Evolutionary conservation across 1,284 basidiomycete species (phyloP).

Genomic region (Phylloboletellus chloephorus): DNA sequence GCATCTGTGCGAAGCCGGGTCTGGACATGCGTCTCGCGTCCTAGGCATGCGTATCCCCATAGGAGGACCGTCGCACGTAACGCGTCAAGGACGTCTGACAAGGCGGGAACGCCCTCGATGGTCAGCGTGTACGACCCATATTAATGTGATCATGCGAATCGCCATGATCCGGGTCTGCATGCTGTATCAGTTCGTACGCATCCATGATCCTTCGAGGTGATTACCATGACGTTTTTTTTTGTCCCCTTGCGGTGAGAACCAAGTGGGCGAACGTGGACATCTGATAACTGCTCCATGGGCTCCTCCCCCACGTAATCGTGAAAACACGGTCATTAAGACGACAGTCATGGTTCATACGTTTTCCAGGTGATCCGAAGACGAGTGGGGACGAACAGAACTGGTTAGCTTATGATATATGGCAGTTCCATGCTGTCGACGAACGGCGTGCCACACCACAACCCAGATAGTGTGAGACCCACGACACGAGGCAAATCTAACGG

Average conservation of each 20-base stretch:
- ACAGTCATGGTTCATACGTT: constrained; percentile 11
- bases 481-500: constrained; percentile 1
- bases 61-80: no score
- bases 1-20: no score
- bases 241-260: constrained; percentile 3
- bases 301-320: constrained; percentile 9
- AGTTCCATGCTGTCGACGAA: constrained; percentile 9
- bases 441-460: constrained; percentile 14
- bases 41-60: no score
- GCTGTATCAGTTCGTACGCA: constrained; percentile 1
- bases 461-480: neutral
- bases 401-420: constrained; percentile 3
- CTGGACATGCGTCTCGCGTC: no score
- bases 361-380: constrained; percentile 12
- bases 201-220: neutral
- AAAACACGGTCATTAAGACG: constrained; percentile 2
- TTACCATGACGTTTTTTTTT: neutral
- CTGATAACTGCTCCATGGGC: neutral
- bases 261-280: constrained; percentile 2
- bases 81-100: no score
- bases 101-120: neutral
- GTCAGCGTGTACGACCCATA: neutral
- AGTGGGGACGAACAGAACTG: neutral
- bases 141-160: neutral
- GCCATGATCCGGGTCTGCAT: constrained; percentile 5